These are phyloP conservation scores for Cladophialophora exuberans DNA, from an alignment of 2,329 filamentous ascomycete genomes.

Conservation along the genomic window DNA sequence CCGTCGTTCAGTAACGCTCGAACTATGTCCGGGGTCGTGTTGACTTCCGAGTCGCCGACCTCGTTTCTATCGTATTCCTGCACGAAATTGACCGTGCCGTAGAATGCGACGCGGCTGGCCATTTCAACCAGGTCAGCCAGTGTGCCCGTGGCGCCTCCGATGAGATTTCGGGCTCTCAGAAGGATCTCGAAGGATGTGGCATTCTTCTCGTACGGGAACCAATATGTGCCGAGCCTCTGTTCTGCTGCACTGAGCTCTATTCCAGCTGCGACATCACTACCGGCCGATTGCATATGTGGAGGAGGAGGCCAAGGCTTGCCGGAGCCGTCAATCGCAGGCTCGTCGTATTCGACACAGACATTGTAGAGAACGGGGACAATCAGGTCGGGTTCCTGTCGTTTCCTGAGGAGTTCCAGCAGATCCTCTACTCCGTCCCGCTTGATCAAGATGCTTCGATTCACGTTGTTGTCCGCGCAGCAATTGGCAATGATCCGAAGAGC, in stretches of 20 bases:
- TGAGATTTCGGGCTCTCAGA: slow-evolving; percentile 7
- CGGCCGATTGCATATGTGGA: not conserved
- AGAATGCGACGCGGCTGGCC: slow-evolving; percentile 25
- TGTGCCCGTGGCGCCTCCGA: slow-evolving; percentile 8
- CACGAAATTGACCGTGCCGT: slow-evolving; percentile 17
- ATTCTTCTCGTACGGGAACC: slow-evolving; percentile 4
- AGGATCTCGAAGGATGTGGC: slow-evolving; percentile 25
- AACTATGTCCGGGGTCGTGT: slow-evolving; percentile 15
- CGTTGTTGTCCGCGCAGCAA: slow-evolving; percentile 34
- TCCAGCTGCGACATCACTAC: not conserved
- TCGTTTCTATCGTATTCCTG: slow-evolving; percentile 1
- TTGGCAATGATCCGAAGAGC: slow-evolving; percentile 32
- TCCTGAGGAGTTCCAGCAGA: slow-evolving; percentile 17
- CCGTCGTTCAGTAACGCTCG: slow-evolving; percentile 19
- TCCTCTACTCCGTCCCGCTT: slow-evolving; percentile 23
- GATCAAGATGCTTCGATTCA: slow-evolving; percentile 30
- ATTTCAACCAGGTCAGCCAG: slow-evolving; percentile 32
- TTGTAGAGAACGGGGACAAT: slow-evolving; percentile 32
- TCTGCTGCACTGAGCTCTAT: slow-evolving; percentile 24
- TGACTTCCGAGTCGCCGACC: slow-evolving; percentile 6
- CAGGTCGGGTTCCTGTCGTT: slow-evolving; percentile 24
- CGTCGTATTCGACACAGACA: slow-evolving; percentile 31
- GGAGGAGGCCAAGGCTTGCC: slow-evolving; percentile 15
- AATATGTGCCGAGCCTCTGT: slow-evolving; percentile 24
- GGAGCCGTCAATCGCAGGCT: slow-evolving; percentile 19